phyloP scores from a whole-genome alignment of 2,329 filamentous ascomycete genomes.

The Aspergillus fischeri region DNA sequence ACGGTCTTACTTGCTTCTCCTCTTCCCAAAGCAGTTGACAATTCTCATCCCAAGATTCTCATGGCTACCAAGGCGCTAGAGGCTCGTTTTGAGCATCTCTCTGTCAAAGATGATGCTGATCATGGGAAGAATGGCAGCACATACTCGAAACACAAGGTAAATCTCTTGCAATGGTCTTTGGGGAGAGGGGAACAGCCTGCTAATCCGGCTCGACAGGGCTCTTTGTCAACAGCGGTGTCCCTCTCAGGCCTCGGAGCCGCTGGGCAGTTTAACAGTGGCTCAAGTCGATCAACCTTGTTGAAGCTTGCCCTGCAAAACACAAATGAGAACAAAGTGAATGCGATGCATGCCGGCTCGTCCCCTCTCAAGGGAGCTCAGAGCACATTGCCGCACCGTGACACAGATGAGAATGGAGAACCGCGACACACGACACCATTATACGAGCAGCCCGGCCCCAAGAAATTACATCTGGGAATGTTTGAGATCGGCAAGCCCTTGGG shows the following conservation, averaged over 20 bases:
- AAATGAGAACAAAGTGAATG: slow-evolving; percentile 57
- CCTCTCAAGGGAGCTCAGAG: slow-evolving; percentile 58
- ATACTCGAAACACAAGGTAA: slow-evolving; percentile 75
- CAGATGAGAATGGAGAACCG: slow-evolving; percentile 47
- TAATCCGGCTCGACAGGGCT: slow-evolving; percentile 36
- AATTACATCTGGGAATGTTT: slow-evolving; percentile 90
- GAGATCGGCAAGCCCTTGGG: slow-evolving; percentile 83
- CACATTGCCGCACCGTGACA: slow-evolving; percentile 32
- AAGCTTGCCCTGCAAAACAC: slow-evolving; percentile 81
- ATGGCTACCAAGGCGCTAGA: slow-evolving; percentile 78
- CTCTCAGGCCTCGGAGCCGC: slow-evolving; percentile 46
- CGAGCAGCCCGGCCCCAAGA: slow-evolving; percentile 53
- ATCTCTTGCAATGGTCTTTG: slow-evolving; percentile 6
- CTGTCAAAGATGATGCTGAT: slow-evolving; percentile 85
- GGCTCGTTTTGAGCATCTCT: slow-evolving; percentile 82
- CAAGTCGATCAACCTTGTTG: slow-evolving; percentile 73
- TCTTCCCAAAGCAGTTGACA: slow-evolving; percentile 2
- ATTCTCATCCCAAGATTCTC: slow-evolving; percentile 24
- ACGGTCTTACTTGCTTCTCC: slow-evolving; percentile 5
- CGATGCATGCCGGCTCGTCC: slow-evolving; percentile 53
- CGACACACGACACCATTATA: slow-evolving; percentile 44
- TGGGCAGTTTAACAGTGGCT: slow-evolving; percentile 42
- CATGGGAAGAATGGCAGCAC: slow-evolving; percentile 49
- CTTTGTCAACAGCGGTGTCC: slow-evolving; percentile 45
- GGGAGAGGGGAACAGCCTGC: slow-evolving; percentile 4